A percentile compares a stretch with the other conserved stretches of the same genome.
phyloP scores from a whole-genome alignment of 768 basidiomycete genomes.

The Suillus subalutaceus region DNA sequence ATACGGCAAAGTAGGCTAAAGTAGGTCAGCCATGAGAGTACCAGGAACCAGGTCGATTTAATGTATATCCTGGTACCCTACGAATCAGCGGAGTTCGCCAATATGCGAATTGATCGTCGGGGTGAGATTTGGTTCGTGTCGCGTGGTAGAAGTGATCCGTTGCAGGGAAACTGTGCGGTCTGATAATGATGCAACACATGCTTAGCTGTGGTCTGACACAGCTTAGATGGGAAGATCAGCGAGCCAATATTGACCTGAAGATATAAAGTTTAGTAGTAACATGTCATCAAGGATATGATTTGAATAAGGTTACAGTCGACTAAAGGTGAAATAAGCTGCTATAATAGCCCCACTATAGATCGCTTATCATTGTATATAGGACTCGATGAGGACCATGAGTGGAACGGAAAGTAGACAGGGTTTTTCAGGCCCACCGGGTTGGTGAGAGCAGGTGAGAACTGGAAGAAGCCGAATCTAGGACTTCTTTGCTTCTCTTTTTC shows the following conservation, averaged over 20 bases:
- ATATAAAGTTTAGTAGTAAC: not conserved
- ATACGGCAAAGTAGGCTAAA: not conserved
- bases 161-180: not conserved
- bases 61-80: not conserved
- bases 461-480: not conserved
- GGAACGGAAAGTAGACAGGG: not conserved
- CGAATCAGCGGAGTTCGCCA: not conserved
- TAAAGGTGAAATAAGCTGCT: slow-evolving; percentile 1
- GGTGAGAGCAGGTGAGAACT: not conserved
- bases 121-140: not conserved
- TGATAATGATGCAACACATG: not conserved
- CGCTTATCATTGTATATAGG: not conserved
- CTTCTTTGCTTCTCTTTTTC: too few relatives aligned
- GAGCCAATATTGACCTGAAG: not conserved
- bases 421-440: not conserved
- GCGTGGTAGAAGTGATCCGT: slow-evolving; percentile 5
- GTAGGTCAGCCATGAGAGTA: not conserved
- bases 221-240: slow-evolving; percentile 2
- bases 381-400: not conserved
- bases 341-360: not conserved
- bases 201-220: not conserved
- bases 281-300: not conserved
- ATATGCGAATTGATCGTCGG: not conserved
- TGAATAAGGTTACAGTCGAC: not conserved
- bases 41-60: not conserved